Percentiles rank a stretch among this genome's conserved stretches.
These are phyloP conservation scores for Pyrenophora teres DNA, from an alignment of 2,329 filamentous ascomycete genomes.

Conservation along the genomic window DNA sequence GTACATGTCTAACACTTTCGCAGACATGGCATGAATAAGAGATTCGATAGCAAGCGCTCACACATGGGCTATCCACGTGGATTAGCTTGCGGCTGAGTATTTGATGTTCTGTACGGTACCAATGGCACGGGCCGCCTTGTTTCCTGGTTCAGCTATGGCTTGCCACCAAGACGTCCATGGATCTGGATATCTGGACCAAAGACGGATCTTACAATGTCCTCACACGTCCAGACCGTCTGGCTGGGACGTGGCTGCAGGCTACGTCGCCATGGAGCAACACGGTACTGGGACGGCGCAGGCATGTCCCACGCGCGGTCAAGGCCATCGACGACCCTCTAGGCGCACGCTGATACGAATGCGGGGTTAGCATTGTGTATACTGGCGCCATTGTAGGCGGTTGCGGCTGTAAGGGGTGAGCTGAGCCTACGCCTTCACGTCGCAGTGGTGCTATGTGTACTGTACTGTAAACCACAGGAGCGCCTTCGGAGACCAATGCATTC, in stretches of 20 bases:
- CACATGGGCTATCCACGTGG: neutral
- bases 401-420: no score
- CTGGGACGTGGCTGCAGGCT: conserved; percentile 5
- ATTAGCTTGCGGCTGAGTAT: conserved; percentile 1
- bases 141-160: conserved; percentile 9
- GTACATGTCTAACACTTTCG: neutral
- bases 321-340: no score
- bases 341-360: no score
- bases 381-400: no score
- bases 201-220: conserved; percentile 2
- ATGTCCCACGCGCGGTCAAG: neutral
- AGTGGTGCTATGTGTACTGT: no score
- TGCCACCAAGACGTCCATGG: neutral
- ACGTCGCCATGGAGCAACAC: neutral
- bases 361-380: no score
- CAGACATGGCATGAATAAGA: neutral
- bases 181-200: neutral
- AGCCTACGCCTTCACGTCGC: no score
- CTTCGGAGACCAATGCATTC: neutral
- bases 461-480: neutral
- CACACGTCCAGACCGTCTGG: conserved; percentile 1
- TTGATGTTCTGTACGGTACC: neutral
- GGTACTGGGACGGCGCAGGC: neutral
- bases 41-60: neutral
- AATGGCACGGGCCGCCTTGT: neutral